phyloP scores from a whole-genome alignment of 305 asterid genomes.

The Solanum hybrid region DNA sequence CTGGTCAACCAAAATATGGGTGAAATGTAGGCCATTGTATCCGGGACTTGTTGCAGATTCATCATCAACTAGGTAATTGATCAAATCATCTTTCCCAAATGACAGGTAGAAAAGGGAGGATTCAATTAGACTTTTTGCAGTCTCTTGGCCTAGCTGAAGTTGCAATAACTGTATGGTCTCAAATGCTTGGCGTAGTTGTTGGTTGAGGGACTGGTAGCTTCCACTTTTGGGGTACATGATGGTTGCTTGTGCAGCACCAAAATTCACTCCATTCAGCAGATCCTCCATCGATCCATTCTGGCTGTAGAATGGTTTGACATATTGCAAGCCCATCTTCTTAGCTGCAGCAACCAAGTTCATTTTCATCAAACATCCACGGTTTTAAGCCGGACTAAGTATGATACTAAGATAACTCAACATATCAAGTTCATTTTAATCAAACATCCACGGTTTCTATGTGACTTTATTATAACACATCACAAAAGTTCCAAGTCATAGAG shows the following conservation, averaged over 20 bases:
- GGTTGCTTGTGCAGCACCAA: slow-evolving; percentile 51
- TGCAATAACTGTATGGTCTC: slow-evolving; percentile 48
- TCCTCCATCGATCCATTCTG: slow-evolving; percentile 38
- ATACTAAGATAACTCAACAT: background rate
- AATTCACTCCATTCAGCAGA: slow-evolving; percentile 39
- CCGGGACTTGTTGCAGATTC: slow-evolving; percentile 7
- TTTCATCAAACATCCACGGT: background rate
- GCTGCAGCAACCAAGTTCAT: slow-evolving; percentile 30
- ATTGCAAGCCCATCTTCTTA: slow-evolving; percentile 41
- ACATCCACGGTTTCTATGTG: background rate
- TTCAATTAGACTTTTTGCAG: slow-evolving; percentile 25
- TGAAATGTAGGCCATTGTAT: slow-evolving; percentile 1
- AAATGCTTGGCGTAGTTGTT: slow-evolving; percentile 50
- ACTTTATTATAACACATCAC: background rate
- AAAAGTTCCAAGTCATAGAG: background rate
- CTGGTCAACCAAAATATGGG: slow-evolving; percentile 37
- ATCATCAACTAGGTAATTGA: slow-evolving; percentile 27
- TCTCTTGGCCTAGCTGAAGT: slow-evolving; percentile 45
- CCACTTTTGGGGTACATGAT: slow-evolving; percentile 35
- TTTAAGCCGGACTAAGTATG: background rate
- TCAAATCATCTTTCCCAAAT: slow-evolving; percentile 53
- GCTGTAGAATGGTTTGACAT: slow-evolving; percentile 44
- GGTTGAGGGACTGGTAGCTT: slow-evolving; percentile 52
- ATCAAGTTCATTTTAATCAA: background rate
- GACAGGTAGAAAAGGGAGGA: slow-evolving; percentile 59